A percentile compares a stretch with the other conserved stretches of the same genome.
These are phyloP conservation scores for Vaccinium darrowii DNA, from an alignment of 148 eudicot genomes.

Conservation along the genomic window DNA sequence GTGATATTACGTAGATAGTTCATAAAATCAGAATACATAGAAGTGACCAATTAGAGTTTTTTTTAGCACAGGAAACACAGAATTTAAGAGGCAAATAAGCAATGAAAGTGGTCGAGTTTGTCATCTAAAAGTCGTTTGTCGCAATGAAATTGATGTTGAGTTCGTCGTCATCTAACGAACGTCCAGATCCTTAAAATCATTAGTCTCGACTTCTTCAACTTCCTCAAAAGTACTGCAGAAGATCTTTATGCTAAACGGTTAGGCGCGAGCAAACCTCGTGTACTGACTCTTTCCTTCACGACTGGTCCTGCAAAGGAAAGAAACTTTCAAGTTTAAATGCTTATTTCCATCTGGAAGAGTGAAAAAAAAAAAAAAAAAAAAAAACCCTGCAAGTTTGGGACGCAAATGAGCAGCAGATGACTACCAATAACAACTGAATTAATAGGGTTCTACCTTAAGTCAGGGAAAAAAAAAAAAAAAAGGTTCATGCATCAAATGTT, in stretches of 20 bases:
- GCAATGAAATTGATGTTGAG: neutral
- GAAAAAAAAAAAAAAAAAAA: neutral
- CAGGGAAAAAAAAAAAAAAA: neutral
- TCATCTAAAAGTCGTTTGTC: neutral
- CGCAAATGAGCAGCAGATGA: neutral
- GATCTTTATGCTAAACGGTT: slow-evolving; percentile 13
- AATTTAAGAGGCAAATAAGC: neutral
- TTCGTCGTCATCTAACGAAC: neutral
- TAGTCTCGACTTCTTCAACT: neutral
- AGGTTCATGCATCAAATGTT: neutral
- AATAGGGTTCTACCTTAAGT: neutral
- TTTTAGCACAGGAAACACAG: neutral
- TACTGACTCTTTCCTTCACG: slow-evolving; percentile 32
- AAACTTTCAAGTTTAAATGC: neutral
- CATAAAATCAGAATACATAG: neutral
- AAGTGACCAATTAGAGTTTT: neutral
- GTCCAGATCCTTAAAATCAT: neutral
- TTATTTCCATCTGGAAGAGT: neutral
- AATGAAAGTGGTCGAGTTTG: neutral
- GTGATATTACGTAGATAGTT: neutral
- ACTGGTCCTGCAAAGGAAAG: slow-evolving; percentile 36
- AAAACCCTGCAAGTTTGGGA: neutral
- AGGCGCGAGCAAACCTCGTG: slow-evolving; percentile 16
- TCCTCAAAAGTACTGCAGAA: neutral
- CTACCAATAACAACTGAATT: neutral